Evolutionary conservation across 371 early-diverging fungal genomes (phyloP).

Genomic region (Rhizopus stolonifer): DNA sequence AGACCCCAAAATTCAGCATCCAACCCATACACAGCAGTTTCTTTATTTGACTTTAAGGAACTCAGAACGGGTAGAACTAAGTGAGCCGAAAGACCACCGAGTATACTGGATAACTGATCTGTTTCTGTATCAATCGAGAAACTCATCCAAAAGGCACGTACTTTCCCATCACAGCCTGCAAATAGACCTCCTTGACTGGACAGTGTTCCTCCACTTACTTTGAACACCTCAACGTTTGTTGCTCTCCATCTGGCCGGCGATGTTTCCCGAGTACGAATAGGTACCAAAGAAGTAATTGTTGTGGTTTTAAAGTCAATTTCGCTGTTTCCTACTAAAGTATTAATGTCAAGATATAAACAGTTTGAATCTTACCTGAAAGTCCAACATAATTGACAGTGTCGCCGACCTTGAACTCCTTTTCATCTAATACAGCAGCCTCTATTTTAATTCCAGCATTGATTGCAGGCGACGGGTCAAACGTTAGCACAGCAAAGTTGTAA

Average conservation of each 20-base stretch:
- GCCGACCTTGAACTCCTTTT: slow-evolving; percentile 54
- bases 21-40: slow-evolving; percentile 50
- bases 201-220: slow-evolving; percentile 62
- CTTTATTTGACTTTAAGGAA: slow-evolving; percentile 29
- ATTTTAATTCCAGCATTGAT: slow-evolving; percentile 61
- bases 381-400: slow-evolving; percentile 68
- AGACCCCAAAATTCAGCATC: slow-evolving; percentile 80
- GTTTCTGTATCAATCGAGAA: slow-evolving; percentile 62
- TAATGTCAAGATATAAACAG: too few species aligned
- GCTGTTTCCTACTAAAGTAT: slow-evolving; percentile 37
- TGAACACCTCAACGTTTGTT: slow-evolving; percentile 77
- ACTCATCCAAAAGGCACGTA: slow-evolving; percentile 78
- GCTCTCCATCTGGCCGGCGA: slow-evolving; percentile 65
- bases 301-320: slow-evolving; percentile 56
- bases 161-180: slow-evolving; percentile 63
- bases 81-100: slow-evolving; percentile 56
- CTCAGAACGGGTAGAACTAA: slow-evolving; percentile 37
- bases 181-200: slow-evolving; percentile 70
- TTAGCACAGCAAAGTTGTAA: slow-evolving; percentile 79
- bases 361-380: slow-evolving; percentile 13
- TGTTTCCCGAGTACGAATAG: slow-evolving; percentile 62
- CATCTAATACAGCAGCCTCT: slow-evolving; percentile 46
- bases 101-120: slow-evolving; percentile 49
- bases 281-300: slow-evolving; percentile 50
- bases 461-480: slow-evolving; percentile 67